Conservation (phyloP, 2,329 filamentous ascomycete genomes). For the Cordyceps fumosorosea region DNA sequence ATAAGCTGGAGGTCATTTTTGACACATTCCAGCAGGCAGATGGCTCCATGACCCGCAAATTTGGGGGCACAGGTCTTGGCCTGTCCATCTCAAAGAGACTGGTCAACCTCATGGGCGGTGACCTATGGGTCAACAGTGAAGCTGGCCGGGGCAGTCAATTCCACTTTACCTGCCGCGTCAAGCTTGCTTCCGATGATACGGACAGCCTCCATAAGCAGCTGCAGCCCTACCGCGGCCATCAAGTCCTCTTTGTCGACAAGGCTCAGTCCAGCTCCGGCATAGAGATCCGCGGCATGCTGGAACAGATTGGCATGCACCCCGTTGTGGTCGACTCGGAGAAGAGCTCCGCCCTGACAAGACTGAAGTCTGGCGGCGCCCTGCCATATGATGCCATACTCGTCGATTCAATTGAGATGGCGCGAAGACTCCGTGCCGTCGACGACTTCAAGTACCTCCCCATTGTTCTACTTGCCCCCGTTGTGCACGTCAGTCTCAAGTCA, state of each 20-base stretch:
- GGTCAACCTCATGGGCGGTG: slow-evolving; percentile 92
- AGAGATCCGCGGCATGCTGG: slow-evolving; percentile 73
- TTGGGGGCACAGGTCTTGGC: slow-evolving; percentile 89
- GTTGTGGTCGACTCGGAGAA: slow-evolving; percentile 76
- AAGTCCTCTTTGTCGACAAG: slow-evolving; percentile 92
- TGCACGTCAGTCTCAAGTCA: slow-evolving; percentile 88
- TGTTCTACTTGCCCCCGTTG: slow-evolving; percentile 80
- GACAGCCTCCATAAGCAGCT: slow-evolving; percentile 75
- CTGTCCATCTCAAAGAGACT: slow-evolving; percentile 92
- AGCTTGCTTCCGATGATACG: slow-evolving; percentile 73
- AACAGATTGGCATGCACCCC: slow-evolving; percentile 70
- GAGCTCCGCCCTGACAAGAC: slow-evolving; percentile 51
- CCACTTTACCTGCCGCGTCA: slow-evolving; percentile 92
- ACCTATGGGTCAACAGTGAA: slow-evolving; percentile 91
- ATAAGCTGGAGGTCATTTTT: slow-evolving; percentile 95
- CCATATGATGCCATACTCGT: slow-evolving; percentile 94
- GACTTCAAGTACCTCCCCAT: slow-evolving; percentile 98
- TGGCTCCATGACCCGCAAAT: slow-evolving; percentile 91
- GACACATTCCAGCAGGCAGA: slow-evolving; percentile 99
- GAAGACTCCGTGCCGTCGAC: slow-evolving; percentile 75
- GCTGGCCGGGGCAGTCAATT: slow-evolving; percentile 90
- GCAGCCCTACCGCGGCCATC: slow-evolving; percentile 83
- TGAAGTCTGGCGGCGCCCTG: slow-evolving; percentile 49
- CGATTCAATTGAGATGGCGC: slow-evolving; percentile 87
- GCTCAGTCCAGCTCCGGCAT: slow-evolving; percentile 69